Evolutionary conservation across 1,139 yeast genomes (phyloP).

Genomic region (Pichia sp.): DNA sequence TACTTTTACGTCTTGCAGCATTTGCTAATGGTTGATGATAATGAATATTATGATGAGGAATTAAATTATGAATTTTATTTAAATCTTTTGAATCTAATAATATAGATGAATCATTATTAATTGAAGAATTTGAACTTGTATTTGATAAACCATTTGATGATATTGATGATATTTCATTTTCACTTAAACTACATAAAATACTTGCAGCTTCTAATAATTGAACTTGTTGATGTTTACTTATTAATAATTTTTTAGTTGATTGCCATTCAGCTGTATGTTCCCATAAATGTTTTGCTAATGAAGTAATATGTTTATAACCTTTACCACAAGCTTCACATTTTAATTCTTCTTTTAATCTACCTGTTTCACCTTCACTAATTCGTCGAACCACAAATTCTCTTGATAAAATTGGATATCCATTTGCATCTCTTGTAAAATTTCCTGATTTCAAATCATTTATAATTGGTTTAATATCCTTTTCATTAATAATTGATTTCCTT

Average conservation of each 20-base stretch:
- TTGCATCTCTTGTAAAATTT: slow-evolving; percentile 11
- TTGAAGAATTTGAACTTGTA: background rate
- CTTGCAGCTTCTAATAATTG: slow-evolving; percentile 86
- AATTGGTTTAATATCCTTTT: background rate
- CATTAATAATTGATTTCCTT: background rate
- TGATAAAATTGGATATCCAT: slow-evolving; percentile 37
- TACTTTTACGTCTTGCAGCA: slow-evolving; percentile 11
- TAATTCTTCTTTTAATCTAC: slow-evolving; percentile 73
- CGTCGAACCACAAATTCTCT: slow-evolving; percentile 77
- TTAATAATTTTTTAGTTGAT: slow-evolving; percentile 69
- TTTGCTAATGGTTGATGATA: slow-evolving; percentile 5
- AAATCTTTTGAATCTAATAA: background rate
- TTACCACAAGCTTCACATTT: slow-evolving; percentile 89
- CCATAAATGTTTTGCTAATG: slow-evolving; percentile 74
- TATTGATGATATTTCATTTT: slow-evolving; percentile 24
- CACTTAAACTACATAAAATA: slow-evolving; percentile 77
- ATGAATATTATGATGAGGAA: slow-evolving; percentile 1
- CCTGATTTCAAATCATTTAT: slow-evolving; percentile 5
- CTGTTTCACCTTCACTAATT: slow-evolving; percentile 81
- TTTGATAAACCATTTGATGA: too few species aligned
- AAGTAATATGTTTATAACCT: slow-evolving; percentile 80
- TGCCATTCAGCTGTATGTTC: slow-evolving; percentile 93
- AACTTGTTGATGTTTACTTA: slow-evolving; percentile 89
- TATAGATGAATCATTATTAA: background rate
- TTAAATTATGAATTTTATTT: background rate